Conservation (phyloP, 2,329 filamentous ascomycete species). For the Paecilomyces sp. region DNA sequence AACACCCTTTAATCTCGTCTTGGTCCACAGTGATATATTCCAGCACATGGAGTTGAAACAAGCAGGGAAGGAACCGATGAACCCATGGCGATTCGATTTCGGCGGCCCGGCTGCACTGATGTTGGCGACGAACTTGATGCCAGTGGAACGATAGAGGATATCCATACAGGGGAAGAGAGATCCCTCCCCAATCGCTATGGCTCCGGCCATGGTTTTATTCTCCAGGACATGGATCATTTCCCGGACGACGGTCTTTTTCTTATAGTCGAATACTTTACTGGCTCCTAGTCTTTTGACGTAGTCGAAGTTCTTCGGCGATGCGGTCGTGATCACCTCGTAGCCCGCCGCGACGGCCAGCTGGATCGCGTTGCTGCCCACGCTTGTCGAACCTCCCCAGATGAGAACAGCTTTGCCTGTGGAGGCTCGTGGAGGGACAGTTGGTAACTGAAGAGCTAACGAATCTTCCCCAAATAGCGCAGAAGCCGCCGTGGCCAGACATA, state of each 20-base stretch:
- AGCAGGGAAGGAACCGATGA: background rate
- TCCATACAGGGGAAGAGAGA: constrained; percentile 4
- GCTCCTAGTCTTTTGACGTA: constrained; percentile 23
- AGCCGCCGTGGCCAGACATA: constrained; percentile 24
- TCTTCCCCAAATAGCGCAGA: constrained; percentile 21
- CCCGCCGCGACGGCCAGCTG: background rate
- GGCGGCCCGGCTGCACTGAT: background rate
- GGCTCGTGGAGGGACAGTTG: background rate
- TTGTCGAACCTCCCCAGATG: constrained; percentile 9
- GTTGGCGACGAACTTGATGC: background rate
- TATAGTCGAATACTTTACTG: constrained; percentile 5
- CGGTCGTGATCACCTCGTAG: constrained; percentile 23
- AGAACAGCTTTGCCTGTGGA: constrained; percentile 22
- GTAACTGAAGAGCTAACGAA: constrained; percentile 12
- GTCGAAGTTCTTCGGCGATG: constrained; percentile 20
- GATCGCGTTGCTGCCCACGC: background rate
- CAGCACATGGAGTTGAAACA: background rate
- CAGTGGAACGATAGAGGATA: constrained; percentile 1
- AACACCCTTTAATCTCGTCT: constrained; percentile 1
- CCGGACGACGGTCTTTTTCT: background rate
- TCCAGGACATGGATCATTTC: background rate
- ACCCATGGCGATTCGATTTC: background rate
- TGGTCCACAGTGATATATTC: background rate
- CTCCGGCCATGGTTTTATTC: background rate
- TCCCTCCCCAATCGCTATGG: background rate